Evolutionary conservation across 1,284 basidiomycete species (phyloP).

Genomic region (Pholiota adiposa): DNA sequence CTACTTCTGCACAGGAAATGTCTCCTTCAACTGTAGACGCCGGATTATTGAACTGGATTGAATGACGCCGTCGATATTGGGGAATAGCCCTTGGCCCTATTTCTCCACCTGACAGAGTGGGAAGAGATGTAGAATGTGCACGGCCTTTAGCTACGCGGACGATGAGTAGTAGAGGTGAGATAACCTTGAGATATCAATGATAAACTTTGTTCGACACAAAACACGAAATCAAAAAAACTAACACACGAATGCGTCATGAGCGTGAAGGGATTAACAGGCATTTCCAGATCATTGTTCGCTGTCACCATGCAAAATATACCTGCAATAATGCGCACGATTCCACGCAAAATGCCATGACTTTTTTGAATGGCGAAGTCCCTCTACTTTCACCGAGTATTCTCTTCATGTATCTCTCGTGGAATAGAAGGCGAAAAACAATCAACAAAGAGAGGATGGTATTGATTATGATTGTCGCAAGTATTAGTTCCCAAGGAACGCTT

Average conservation of each 20-base stretch:
- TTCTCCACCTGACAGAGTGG: too few relatives aligned
- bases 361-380: background rate
- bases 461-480: background rate
- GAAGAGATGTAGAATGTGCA: background rate
- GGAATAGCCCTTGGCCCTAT: too few relatives aligned
- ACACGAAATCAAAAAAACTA: background rate
- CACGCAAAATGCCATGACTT: background rate
- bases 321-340: background rate
- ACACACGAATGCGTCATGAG: background rate
- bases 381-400: background rate
- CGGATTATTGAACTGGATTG: too few relatives aligned
- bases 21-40: too few relatives aligned
- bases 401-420: background rate
- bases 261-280: background rate
- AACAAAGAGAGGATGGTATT: background rate
- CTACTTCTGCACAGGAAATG: too few relatives aligned
- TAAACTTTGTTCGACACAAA: too few relatives aligned
- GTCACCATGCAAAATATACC: background rate
- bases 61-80: too few relatives aligned
- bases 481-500: background rate
- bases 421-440: background rate
- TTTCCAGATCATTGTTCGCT: too few relatives aligned
- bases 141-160: background rate
- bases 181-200: too few relatives aligned
- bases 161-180: background rate